Base-by-base conservation (phyloP, 2,329 filamentous ascomycete species). In the Fonsecaea monophora region DNA sequence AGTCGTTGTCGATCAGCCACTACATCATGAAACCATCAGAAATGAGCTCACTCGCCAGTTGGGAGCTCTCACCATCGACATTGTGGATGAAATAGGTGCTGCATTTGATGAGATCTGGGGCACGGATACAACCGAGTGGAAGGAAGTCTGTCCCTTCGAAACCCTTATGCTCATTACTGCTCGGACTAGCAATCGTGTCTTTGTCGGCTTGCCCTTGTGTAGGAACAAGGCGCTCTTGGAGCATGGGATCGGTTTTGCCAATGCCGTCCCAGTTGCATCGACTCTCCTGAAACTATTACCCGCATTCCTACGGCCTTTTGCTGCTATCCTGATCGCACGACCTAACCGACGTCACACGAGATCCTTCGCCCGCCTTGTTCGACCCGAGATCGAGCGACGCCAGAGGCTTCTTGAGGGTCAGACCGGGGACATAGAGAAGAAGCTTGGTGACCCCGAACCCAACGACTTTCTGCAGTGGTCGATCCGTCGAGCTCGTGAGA, bases 381-480 rank as follows among this genome's bases (percentile, higher is more conserved):
- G 82, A 5, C 84, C 86, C 0, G 56, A 84, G n/a, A 83, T 88
- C 64, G 72, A 78, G 35, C 73, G 83, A 70, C 82, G 86, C 0
- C 76, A 87, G 8, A 72, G 77, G 10, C 78, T 83, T 58, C 81
- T 87, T 73, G 71, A 74, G 32, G 79, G 77, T 60, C 81, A 82
- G 60, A 77, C 78, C 1, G 77, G 76, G 0, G 80, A 84, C 34
- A 12, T 65, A 74, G 80, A 1, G 77, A 78, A 81, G 30, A 82
- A 79, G 77, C 71, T 75, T 3, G 63, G 63, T 35, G 63, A 66
- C n/a, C 50, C 53, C 12, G 79, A 82, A 6, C 83, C 85, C 0
- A 84, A 87, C 56, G 85, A 87, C 75, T 86, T 84, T 70, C 76
- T 88, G 34, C 86, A 83, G 4, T 89, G 86, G 86, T 78, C 80